These are phyloP conservation scores for Apiotrichum veenhuisii DNA, from an alignment of 1,284 basidiomycete species.

Conservation along the genomic window DNA sequence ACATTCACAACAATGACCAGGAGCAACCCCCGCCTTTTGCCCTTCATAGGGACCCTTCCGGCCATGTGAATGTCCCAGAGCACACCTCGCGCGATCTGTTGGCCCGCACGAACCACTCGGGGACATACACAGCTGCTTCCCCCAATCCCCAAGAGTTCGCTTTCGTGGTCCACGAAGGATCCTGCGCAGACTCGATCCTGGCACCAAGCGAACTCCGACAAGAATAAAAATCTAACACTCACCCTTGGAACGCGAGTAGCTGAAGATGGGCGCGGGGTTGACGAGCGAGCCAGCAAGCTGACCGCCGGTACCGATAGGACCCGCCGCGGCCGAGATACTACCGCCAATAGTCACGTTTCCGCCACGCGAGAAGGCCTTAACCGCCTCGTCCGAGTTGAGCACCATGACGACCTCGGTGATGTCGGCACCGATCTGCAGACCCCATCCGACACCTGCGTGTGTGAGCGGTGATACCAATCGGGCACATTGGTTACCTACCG, in stretches of 20 bases:
- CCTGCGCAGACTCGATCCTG: too few relatives aligned
- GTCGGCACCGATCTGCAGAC: conserved; percentile 84
- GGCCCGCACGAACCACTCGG: too few relatives aligned
- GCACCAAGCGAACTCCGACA: not conserved
- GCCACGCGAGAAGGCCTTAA: conserved; percentile 87
- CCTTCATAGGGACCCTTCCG: too few relatives aligned
- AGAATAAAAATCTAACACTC: conserved; percentile 7
- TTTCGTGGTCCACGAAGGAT: too few relatives aligned
- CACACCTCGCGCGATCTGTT: too few relatives aligned
- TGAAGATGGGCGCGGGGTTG: conserved; percentile 95
- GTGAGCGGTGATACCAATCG: not conserved
- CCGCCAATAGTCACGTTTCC: conserved; percentile 93
- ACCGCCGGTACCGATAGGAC: conserved; percentile 92
- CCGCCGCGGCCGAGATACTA: conserved; percentile 75
- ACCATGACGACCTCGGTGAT: conserved; percentile 68
- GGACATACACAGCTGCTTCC: too few relatives aligned
- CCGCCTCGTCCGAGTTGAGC: conserved; percentile 93
- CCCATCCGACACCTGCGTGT: conserved; percentile 69
- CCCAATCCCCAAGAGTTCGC: too few relatives aligned
- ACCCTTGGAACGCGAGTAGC: conserved; percentile 93
- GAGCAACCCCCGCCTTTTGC: too few relatives aligned
- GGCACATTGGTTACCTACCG: conserved; percentile 48
- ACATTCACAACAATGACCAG: too few relatives aligned
- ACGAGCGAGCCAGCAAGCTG: conserved; percentile 81
- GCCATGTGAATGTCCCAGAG: too few relatives aligned